A percentile compares a stretch with the other conserved stretches of the same genome.
These are phyloP conservation scores for Limnanthes douglasii DNA, from an alignment of 345 rosid species.

Conservation along the genomic window DNA sequence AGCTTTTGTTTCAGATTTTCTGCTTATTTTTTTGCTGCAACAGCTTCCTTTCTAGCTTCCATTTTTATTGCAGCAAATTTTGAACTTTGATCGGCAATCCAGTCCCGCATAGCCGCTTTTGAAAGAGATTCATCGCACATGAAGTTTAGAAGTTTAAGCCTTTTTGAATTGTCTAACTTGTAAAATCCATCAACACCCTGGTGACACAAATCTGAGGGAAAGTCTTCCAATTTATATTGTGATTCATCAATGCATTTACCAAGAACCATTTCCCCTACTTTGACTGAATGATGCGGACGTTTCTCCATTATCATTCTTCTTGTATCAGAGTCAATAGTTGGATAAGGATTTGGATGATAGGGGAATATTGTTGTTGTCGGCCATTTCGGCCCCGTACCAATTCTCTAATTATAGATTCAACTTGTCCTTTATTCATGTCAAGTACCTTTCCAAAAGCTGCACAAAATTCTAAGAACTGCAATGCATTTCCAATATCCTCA, in stretches of 20 bases:
- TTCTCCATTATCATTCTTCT: conserved; percentile 30
- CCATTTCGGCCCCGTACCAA: conserved; percentile 26
- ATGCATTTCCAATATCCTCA: conserved; percentile 44
- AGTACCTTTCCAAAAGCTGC: conserved; percentile 69
- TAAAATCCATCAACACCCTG: conserved; percentile 27
- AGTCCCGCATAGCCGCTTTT: conserved; percentile 19
- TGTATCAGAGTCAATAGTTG: conserved; percentile 36
- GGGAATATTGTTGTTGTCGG: conserved; percentile 32
- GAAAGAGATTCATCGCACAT: conserved; percentile 42
- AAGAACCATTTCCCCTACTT: conserved; percentile 36
- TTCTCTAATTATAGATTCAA: conserved; percentile 45
- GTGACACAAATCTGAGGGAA: conserved; percentile 18
- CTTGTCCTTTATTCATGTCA: conserved; percentile 52
- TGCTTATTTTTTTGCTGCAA: conserved; percentile 53
- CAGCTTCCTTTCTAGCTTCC: conserved; percentile 29
- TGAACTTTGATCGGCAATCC: conserved; percentile 35
- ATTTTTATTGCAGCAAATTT: conserved; percentile 22
- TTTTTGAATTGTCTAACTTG: conserved; percentile 13
- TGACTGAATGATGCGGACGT: conserved; percentile 25
- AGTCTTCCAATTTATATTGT: conserved; percentile 11
- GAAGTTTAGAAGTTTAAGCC: conserved; percentile 32
- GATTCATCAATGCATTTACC: conserved; percentile 23
- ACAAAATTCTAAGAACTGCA: conserved; percentile 73
- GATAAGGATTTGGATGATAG: conserved; percentile 33
- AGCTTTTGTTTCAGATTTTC: conserved; percentile 34